phyloP scores from a whole-genome alignment of 805 yeast species.

The Nakazawaea ishiwadae region DNA sequence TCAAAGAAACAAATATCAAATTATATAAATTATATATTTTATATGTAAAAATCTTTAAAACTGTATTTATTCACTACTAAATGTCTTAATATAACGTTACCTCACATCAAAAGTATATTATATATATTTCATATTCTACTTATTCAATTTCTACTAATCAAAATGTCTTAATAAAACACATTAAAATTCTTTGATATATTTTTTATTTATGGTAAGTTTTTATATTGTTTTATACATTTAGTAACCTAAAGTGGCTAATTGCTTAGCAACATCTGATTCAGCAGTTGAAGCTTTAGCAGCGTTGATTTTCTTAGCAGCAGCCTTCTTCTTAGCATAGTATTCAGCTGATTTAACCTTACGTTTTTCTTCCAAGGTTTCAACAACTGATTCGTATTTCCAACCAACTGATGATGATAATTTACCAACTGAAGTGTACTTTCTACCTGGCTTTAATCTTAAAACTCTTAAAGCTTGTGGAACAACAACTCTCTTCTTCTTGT shows the following conservation, averaged over 20 bases:
- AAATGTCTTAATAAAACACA: constrained; percentile 1
- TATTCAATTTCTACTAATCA: too few species aligned
- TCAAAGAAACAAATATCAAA: too few species aligned
- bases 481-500: constrained; percentile 99
- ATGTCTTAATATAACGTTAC: too few species aligned
- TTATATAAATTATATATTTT: too few species aligned
- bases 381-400: constrained; percentile 99
- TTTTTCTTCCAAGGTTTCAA: constrained; percentile 97
- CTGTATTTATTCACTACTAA: too few species aligned
- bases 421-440: constrained; percentile 99
- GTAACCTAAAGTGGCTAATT: constrained; percentile 97
- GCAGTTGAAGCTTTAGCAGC: constrained; percentile 86
- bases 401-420: constrained; percentile 96
- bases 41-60: too few species aligned
- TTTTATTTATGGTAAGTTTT: constrained; percentile 2
- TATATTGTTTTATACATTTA: constrained; percentile 39
- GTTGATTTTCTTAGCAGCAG: constrained; percentile 86
- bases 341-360: constrained; percentile 98
- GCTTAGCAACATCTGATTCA: constrained; percentile 84
- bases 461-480: constrained; percentile 99
- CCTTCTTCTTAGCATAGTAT: constrained; percentile 97
- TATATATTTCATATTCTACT: too few species aligned
- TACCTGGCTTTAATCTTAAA: constrained; percentile 98
- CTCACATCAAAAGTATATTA: too few species aligned
- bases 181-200: constrained; percentile 1